phyloP scores from a whole-genome alignment of 2,329 filamentous ascomycete species.

The Talaromyces sp. region DNA sequence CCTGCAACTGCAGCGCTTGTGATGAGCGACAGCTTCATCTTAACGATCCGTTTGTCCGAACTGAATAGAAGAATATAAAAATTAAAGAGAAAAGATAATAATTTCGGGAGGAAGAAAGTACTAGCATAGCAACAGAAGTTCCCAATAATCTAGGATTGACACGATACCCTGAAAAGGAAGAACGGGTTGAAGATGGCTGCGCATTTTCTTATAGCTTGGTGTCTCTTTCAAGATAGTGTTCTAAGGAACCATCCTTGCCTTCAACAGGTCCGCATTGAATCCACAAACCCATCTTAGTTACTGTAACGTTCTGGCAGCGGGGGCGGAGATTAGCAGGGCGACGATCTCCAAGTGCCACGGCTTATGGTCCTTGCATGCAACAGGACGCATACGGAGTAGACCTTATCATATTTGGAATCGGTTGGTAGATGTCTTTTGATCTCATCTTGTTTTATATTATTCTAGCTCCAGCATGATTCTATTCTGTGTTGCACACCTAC shows the following conservation, averaged over 20 bases:
- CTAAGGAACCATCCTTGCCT: neutral
- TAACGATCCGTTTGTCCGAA: neutral
- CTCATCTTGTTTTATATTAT: neutral
- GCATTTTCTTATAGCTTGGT: neutral
- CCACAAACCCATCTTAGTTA: neutral
- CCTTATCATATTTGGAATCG: neutral
- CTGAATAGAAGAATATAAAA: neutral
- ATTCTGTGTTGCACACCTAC: neutral
- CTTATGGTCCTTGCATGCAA: neutral
- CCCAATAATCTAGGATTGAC: neutral
- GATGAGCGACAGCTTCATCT: conserved; percentile 23
- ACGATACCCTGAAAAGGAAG: neutral
- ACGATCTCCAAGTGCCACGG: neutral
- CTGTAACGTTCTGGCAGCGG: neutral
- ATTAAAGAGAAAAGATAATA: neutral
- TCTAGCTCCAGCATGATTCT: neutral
- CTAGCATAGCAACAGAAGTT: neutral
- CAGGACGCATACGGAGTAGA: neutral
- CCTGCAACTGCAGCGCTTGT: conserved; percentile 18
- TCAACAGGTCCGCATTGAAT: neutral
- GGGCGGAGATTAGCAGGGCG: neutral
- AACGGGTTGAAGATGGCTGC: neutral
- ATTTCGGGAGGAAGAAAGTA: neutral
- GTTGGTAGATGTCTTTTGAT: neutral
- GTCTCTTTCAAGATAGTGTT: neutral